Conservation (phyloP, 2,329 filamentous ascomycete species). For the Cytospora chrysosperma region DNA sequence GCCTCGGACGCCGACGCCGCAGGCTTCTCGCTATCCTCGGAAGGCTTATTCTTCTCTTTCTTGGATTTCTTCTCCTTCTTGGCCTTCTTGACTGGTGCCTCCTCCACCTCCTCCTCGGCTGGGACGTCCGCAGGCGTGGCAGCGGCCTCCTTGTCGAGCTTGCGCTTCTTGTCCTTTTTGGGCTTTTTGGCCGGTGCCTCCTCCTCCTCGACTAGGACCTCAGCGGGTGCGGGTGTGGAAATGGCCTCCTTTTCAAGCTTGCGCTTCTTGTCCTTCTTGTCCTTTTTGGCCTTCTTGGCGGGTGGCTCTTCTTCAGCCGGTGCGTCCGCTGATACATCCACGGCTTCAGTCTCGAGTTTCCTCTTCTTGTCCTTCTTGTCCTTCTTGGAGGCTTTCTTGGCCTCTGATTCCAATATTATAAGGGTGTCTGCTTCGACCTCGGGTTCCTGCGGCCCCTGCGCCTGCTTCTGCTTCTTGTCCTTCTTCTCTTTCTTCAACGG, state of each 20-base stretch:
- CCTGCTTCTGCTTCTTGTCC: constrained; percentile 29
- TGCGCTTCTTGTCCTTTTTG: constrained; percentile 27
- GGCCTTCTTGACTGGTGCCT: constrained; percentile 37
- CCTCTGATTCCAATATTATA: constrained; percentile 22
- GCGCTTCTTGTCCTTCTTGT: constrained; percentile 26
- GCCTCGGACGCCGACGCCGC: constrained; percentile 5
- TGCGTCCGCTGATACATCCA: constrained; percentile 12
- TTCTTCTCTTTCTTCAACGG: constrained; percentile 27
- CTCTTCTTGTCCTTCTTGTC: constrained; percentile 25
- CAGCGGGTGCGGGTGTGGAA: constrained; percentile 23
- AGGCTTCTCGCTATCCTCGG: constrained; percentile 25
- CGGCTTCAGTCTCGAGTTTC: constrained; percentile 23
- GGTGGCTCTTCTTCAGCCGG: constrained; percentile 25
- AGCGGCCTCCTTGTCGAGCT: constrained; percentile 30
- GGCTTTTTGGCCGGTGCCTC: constrained; percentile 26
- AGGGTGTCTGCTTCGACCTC: constrained; percentile 27
- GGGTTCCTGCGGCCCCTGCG: constrained; percentile 27
- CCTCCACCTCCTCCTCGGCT: constrained; percentile 31
- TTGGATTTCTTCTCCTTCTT: constrained; percentile 37
- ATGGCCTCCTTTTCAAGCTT: constrained; percentile 9
- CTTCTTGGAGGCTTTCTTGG: constrained; percentile 23
- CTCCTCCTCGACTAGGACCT: constrained; percentile 19
- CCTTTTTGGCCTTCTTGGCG: constrained; percentile 27
- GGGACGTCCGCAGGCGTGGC: constrained; percentile 30
- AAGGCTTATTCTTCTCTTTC: constrained; percentile 31